These are phyloP conservation scores for Phyllostachys edulis DNA, from an alignment of 176 grass and related monocot genomes.

Conservation along the genomic window DNA sequence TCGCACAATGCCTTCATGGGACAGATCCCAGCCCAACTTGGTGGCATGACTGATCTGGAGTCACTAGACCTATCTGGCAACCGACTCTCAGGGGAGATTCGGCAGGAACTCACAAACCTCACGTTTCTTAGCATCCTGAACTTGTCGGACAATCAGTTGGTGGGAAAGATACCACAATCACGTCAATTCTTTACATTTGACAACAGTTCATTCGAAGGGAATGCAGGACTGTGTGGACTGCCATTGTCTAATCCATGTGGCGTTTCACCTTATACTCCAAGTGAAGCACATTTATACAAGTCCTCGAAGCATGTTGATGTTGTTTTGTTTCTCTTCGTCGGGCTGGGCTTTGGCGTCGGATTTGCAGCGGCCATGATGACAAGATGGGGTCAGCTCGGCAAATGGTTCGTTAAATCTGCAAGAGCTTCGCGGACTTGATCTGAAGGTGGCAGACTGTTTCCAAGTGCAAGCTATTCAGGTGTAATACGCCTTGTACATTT, in stretches of 20 bases:
- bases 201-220: not conserved
- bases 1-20: slow-evolving; percentile 3
- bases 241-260: not conserved
- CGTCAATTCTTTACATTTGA: not conserved
- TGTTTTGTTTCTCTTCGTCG: not conserved
- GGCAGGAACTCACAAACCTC: slow-evolving; percentile 8
- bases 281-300: not conserved
- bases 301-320: not conserved
- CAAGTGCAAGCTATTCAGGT: no score
- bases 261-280: not conserved
- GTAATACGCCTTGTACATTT: no score
- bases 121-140: slow-evolving; percentile 28
- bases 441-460: no score
- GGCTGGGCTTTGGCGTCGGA: not conserved
- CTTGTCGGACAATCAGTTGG: slow-evolving; percentile 37
- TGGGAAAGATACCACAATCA: slow-evolving; percentile 15
- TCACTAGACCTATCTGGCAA: slow-evolving; percentile 22
- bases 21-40: slow-evolving; percentile 8
- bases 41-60: not conserved
- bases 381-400: no score
- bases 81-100: slow-evolving; percentile 19
- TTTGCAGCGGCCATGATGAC: not conserved
- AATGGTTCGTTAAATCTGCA: no score
- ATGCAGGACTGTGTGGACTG: not conserved
- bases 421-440: no score